Evolutionary conservation across 306 rosid genomes (phyloP), one percentile per base, ranked within the genome.

Genomic region (Arachis hypogaea): DNA sequence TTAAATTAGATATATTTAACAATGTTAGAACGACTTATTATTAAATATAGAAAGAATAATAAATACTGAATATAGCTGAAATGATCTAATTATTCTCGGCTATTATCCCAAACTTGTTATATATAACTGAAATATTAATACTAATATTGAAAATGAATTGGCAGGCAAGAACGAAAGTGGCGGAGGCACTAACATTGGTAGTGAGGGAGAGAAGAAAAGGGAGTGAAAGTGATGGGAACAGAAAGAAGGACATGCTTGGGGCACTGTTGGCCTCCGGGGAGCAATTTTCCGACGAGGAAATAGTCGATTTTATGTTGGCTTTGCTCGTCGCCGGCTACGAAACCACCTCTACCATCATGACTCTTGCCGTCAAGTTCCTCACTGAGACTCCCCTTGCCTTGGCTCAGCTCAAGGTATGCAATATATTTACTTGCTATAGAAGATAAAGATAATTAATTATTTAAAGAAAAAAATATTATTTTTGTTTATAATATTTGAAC

Each of bases 331-430:
- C 95, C 10, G 97, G 99, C 73, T 94, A 92, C 9, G 99, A 94
- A 76, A 94, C 97, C 45, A 94, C 99, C 60, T 92, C 99, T 2
- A 92, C 99, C 2, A 88, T 87, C 40, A 94, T 94, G 96, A 94
- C 99, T 43, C 99, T 94, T 11, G 97, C 99, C 29, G 84, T 94
- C 12, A 94, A 94, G 85, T 94, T 94, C 73, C 88, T 94, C 72
- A 89, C 95, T 1, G 99, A 92, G 76, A 88, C 97, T 51, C 99
- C 99, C 66, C 82, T 88, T 5, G 99, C 99, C 75, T 68, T 88
- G 57, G 94, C 92, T 71, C 96, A 94, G 55, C 92, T 94, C 65
- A 86, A 90, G 99, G 99, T 94, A 66, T 61, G 33, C 28, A 22
- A 22, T 22, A 22, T 22, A 22, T 22, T 22, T 22, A 22, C 28